phyloP scores from a whole-genome alignment of 129 eudicot species.

The Daucus carota region DNA sequence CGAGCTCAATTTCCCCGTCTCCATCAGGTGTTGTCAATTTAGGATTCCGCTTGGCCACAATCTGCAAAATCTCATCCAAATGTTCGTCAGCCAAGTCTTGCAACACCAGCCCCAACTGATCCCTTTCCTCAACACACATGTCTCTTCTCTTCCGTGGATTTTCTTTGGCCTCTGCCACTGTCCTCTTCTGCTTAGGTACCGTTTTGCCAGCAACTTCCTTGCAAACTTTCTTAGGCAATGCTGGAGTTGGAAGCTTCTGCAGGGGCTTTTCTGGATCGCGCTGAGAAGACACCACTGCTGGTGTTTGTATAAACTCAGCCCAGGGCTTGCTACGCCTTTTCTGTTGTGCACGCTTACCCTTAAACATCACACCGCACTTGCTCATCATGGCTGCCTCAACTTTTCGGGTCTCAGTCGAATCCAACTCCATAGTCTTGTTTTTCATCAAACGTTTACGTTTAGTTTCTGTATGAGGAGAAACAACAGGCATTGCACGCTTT shows the following conservation, averaged over 20 bases:
- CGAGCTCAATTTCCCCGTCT: slow-evolving; percentile 41
- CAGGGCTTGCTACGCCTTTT: background rate
- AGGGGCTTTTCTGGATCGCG: background rate
- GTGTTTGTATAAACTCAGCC: background rate
- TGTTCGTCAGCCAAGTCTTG: slow-evolving; percentile 18
- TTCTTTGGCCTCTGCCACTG: slow-evolving; percentile 15
- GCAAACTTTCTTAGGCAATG: background rate
- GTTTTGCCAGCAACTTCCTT: background rate
- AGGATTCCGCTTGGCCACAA: slow-evolving; percentile 24
- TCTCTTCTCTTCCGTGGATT: slow-evolving; percentile 8
- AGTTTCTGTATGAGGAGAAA: background rate
- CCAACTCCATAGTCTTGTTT: background rate
- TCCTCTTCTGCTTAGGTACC: background rate
- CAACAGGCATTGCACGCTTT: background rate
- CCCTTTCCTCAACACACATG: slow-evolving; percentile 2
- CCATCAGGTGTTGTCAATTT: slow-evolving; percentile 19
- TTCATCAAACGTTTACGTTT: background rate
- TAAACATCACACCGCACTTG: slow-evolving; percentile 11
- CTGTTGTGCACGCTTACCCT: background rate
- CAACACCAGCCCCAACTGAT: slow-evolving; percentile 15
- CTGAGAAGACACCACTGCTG: background rate
- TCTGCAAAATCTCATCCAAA: slow-evolving; percentile 24
- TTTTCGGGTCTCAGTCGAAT: background rate
- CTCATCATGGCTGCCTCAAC: background rate
- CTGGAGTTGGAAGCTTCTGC: background rate